phyloP scores from a whole-genome alignment of 306 rosid genomes.

The Prunus mira region DNA sequence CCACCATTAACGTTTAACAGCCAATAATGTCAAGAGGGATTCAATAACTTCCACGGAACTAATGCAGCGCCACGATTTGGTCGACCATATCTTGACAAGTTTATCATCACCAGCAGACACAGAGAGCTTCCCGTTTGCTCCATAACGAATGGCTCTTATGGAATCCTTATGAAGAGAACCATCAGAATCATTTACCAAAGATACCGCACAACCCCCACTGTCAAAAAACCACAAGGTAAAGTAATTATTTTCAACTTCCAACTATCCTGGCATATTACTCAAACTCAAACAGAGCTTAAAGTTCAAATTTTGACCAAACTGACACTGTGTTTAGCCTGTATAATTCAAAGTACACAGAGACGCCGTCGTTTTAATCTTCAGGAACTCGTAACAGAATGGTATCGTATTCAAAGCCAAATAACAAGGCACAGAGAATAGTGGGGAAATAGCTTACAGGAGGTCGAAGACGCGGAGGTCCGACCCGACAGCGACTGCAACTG shows the following conservation, averaged over 20 bases:
- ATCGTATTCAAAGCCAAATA: background rate
- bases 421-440: background rate
- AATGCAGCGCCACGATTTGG: constrained; percentile 73
- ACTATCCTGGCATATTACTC: background rate
- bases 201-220: too few species aligned
- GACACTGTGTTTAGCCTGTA: background rate
- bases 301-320: background rate
- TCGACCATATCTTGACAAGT: constrained; percentile 76
- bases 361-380: background rate
- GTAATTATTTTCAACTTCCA: background rate
- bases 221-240: too few species aligned
- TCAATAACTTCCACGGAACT: constrained; percentile 56
- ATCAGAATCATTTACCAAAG: too few species aligned
- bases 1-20: background rate
- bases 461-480: constrained; percentile 80
- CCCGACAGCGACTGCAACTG: constrained; percentile 76
- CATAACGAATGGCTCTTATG: constrained; percentile 73
- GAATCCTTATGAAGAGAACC: background rate
- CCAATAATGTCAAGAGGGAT: background rate
- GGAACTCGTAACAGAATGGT: background rate
- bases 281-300: background rate
- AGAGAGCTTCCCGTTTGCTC: constrained; percentile 63
- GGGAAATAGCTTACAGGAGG: constrained; percentile 42
- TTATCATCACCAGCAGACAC: constrained; percentile 94
- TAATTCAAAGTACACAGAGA: background rate